Percentiles rank a stretch among this genome's conserved stretches.
Evolutionary conservation across 768 basidiomycete genomes (phyloP).

Genomic region (Trametes villosa): DNA sequence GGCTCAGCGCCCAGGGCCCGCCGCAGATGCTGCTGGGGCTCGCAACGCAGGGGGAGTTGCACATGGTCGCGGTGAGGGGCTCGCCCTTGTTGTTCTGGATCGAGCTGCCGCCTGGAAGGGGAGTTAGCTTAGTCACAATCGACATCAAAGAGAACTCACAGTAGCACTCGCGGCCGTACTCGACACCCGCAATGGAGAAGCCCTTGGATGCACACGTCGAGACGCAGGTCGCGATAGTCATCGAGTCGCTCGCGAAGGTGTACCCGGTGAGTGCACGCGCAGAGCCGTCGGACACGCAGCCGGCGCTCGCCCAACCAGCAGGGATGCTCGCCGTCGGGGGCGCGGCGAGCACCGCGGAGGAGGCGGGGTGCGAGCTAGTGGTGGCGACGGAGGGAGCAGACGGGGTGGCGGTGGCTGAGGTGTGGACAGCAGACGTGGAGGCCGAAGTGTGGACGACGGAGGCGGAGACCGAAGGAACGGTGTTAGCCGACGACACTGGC

Average conservation of each 20-base stretch:
- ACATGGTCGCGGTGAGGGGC: slow-evolving; percentile 12
- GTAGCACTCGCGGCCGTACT: slow-evolving; percentile 39
- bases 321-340: neutral
- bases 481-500: slow-evolving; percentile 15
- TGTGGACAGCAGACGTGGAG: slow-evolving; percentile 2
- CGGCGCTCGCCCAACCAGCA: slow-evolving; percentile 23
- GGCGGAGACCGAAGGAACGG: slow-evolving; percentile 3
- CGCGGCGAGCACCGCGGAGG: slow-evolving; percentile 3
- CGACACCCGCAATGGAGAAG: slow-evolving; percentile 38
- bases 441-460: too few relatives aligned
- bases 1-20: slow-evolving; percentile 25
- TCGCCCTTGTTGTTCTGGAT: slow-evolving; percentile 24
- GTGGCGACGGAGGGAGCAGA: slow-evolving; percentile 14
- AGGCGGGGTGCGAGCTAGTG: neutral
- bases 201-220: slow-evolving; percentile 34
- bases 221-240: slow-evolving; percentile 38
- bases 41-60: slow-evolving; percentile 27
- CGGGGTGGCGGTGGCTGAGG: slow-evolving; percentile 6
- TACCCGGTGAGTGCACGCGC: slow-evolving; percentile 30
- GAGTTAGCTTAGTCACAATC: neutral
- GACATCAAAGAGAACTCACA: slow-evolving; percentile 24
- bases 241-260: slow-evolving; percentile 22
- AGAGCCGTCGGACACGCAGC: slow-evolving; percentile 28
- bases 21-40: slow-evolving; percentile 19
- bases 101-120: slow-evolving; percentile 23